Evolutionary conservation across 768 basidiomycete species (phyloP), one percentile per base, ranked within the genome.

Genomic region (Fomitopsis serialis): DNA sequence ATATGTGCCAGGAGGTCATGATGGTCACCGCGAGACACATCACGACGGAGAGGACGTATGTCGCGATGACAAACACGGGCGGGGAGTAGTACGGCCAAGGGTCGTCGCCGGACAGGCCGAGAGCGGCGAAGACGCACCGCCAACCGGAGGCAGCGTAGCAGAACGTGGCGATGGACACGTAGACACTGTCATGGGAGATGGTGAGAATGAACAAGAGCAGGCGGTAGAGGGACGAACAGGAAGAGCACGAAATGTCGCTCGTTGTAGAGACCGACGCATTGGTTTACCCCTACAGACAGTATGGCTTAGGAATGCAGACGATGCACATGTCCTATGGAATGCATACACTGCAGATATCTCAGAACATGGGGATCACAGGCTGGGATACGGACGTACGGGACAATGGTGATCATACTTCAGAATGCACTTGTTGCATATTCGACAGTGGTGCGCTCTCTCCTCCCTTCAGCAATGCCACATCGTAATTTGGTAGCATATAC

Each of bases 161-260:
- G 53, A 83, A 78, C 13, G 88, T 82, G 1, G 84, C 75, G 2
- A 92, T 53, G 21, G 89, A 82, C 36, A 98, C 83, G 68, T 96
- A 97, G 25, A 77, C 74, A 82, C 92, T 95, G 43, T 32, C n/a
- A n/a, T 13, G 49, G 7, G 50, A 35, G 37, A 37, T 35, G 5
- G 29, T 32, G 29, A 32, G 29, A 48, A 47, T 49, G 35, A 50
- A 24, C 8, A 24, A n/a, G 29, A 45, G 52, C 48, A n/a, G 13
- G 11, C 29, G 6, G 11, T 6, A 15, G 45, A 17, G 37, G 32
- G 7, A 70, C 85, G 52, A 57, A 91, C 92, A 98, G 87, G 78
- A 98, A 99, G 45, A 98, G 73, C 36, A 96, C 79, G 62, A 99
- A 99, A 70, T 98, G 93, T 0, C 96, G 84, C 65, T 98, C 95